A percentile compares a stretch with the other conserved stretches of the same genome.
phyloP scores from a whole-genome alignment of 139 green algal genomes.

The Nannochloris sp. region DNA sequence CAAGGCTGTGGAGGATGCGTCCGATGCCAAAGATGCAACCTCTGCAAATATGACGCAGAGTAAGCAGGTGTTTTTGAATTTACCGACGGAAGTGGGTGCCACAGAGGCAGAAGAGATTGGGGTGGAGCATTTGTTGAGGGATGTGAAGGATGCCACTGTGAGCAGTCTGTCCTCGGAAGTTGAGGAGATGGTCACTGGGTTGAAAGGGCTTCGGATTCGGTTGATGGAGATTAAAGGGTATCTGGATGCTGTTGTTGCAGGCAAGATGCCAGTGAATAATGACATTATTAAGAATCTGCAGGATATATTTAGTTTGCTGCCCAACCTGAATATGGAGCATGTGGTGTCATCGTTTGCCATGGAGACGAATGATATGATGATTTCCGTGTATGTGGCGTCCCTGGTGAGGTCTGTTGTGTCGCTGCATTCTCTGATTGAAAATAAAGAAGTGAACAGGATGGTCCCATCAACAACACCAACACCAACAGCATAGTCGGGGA shows the following conservation, averaged over 20 bases:
- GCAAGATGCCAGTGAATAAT: slow-evolving; percentile 86
- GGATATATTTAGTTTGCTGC: slow-evolving; percentile 96
- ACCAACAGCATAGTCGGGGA: not conserved
- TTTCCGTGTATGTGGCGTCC: slow-evolving; percentile 86
- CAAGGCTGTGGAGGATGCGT: slow-evolving; percentile 70
- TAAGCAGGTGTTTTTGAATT: slow-evolving; percentile 77
- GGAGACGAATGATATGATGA: slow-evolving; percentile 98
- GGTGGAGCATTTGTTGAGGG: slow-evolving; percentile 96
- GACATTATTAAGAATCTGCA: slow-evolving; percentile 93
- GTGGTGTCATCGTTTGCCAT: slow-evolving; percentile 63
- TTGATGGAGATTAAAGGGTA: slow-evolving; percentile 79
- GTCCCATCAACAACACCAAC: not conserved
- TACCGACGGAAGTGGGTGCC: slow-evolving; percentile 90
- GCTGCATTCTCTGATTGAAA: slow-evolving; percentile 97
- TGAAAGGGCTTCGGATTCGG: slow-evolving; percentile 46
- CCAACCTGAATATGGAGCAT: slow-evolving; percentile 86
- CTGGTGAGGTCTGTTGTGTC: slow-evolving; percentile 85
- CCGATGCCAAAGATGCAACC: too few species aligned
- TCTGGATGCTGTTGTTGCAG: slow-evolving; percentile 69
- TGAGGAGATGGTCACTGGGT: slow-evolving; percentile 30
- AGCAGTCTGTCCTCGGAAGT: slow-evolving; percentile 67
- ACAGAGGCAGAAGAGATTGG: slow-evolving; percentile 98
- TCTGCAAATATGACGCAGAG: slow-evolving; percentile 9
- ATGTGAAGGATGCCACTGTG: slow-evolving; percentile 90
- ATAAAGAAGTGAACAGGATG: slow-evolving; percentile 61